Base-by-base conservation (phyloP, 306 rosid species). In the Crotalaria pallida region DNA sequence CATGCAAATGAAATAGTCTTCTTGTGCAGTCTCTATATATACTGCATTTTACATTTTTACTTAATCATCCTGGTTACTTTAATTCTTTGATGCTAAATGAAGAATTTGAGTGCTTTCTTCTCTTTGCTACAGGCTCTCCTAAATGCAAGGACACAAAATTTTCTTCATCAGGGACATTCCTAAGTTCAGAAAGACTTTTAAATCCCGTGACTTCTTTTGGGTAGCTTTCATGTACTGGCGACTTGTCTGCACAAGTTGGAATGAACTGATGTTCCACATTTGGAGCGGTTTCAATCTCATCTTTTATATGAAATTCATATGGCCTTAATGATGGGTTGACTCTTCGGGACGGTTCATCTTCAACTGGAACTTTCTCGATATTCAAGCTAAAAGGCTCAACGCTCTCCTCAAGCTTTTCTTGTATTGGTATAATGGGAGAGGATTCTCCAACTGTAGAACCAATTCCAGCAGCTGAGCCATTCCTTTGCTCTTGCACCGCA, bases 401-500 rank as follows among this genome's bases (percentile, higher is more conserved):
- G 75, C 82, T 72, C 76, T 83, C 87, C 79, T 85, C 88, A 13
- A 81, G 81, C 74, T 71, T 87, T 34, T 85, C 89, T 77, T 82
- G 87, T 31, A 58, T 66, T 3, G 75, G 88, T 38, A 85, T 60
- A 48, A 84, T 79, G 29, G 93, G 85, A 73, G 89, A 90, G 70
- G 98, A 94, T 82, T 94, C 92, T 12, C 84, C 96, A 62, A 88
- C 90, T 36, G 92, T 81, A 60, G 98, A 94, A 80, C 72, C 98
- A 66, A 85, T 60, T 43, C 89, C 95, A 1, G 85, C 86, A 16
- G 80, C 88, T 71, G 82, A 85, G 67, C 84, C 84, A 70, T 80
- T 78, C 76, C 71, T 85, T 71, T 88, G 92, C 79, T 80, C 92
- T 48, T 69, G 86, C 58, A 77, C 70, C 0, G 84, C 89, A 75